Conservation (phyloP, 129 eudicot genomes). For the Tanacetum coccineum region DNA sequence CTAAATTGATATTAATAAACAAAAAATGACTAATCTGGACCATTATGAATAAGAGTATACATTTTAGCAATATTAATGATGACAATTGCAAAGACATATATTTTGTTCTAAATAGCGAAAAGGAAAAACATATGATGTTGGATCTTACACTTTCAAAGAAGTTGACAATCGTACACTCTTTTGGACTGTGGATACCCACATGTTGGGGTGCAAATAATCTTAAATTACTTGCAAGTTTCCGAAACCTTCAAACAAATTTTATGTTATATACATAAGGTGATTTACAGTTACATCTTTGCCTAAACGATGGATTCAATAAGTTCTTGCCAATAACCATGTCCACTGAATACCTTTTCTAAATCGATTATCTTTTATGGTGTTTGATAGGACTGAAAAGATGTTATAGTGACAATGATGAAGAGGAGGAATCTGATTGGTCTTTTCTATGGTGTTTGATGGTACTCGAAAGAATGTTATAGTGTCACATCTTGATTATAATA, state of each 20-base stretch:
- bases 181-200: neutral
- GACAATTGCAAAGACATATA: conserved; percentile 14
- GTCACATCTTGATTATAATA: too few species aligned
- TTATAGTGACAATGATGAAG: conserved; percentile 21
- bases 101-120: conserved; percentile 21
- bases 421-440: conserved; percentile 21
- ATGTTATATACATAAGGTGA: conserved; percentile 12
- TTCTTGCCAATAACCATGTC: too few species aligned
- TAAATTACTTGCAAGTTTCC: conserved; percentile 31
- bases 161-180: conserved; percentile 8
- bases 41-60: neutral
- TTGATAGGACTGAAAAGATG: conserved; percentile 61
- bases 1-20: too few species aligned
- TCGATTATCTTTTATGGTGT: conserved; percentile 6
- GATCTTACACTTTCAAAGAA: conserved; percentile 4
- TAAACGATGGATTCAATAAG: too few species aligned
- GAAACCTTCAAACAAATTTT: conserved; percentile 14
- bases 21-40: too few species aligned
- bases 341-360: conserved; percentile 5
- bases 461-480: too few species aligned
- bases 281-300: conserved; percentile 26
- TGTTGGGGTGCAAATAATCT: too few species aligned
- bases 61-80: conserved; percentile 7
- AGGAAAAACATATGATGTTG: conserved; percentile 26
- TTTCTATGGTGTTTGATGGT: too few species aligned